A percentile compares a stretch with the other conserved stretches of the same genome.
Conservation (phyloP, 495 filamentous ascomycete genomes). For the Podospora pseudocomata region DNA sequence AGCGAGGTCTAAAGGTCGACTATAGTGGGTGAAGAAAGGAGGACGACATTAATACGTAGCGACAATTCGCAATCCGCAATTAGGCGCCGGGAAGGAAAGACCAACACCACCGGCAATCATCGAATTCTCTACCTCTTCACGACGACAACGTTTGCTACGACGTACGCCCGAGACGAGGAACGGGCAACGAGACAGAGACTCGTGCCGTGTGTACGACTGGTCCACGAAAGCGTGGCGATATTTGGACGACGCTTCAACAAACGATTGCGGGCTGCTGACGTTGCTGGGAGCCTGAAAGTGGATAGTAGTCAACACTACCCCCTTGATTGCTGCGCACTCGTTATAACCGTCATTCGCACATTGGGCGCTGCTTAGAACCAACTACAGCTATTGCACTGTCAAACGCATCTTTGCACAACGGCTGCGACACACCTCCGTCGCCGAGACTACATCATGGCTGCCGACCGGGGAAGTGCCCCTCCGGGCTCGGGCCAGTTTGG, state of each 20-base stretch:
- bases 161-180: slow-evolving; percentile 2
- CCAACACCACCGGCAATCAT: neutral
- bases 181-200: slow-evolving; percentile 12
- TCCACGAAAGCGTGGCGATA: slow-evolving; percentile 7
- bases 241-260: slow-evolving; percentile 6
- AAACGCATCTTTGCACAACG: neutral
- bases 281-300: slow-evolving; percentile 8
- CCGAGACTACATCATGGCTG: slow-evolving; percentile 23
- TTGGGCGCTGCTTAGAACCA: neutral
- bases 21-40: slow-evolving; percentile 9
- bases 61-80: slow-evolving; percentile 26
- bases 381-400: neutral
- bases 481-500: slow-evolving; percentile 37
- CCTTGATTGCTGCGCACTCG: neutral
- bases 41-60: neutral
- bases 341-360: neutral
- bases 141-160: neutral
- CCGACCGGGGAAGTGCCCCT: slow-evolving; percentile 22
- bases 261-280: slow-evolving; percentile 7
- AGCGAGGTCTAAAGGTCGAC: neutral
- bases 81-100: slow-evolving; percentile 18
- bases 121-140: neutral
- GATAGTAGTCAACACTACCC: neutral
- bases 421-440: neutral
- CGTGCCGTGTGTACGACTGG: neutral